phyloP scores from a whole-genome alignment of 176 grass and related monocot species.

The Oryza nivara region DNA sequence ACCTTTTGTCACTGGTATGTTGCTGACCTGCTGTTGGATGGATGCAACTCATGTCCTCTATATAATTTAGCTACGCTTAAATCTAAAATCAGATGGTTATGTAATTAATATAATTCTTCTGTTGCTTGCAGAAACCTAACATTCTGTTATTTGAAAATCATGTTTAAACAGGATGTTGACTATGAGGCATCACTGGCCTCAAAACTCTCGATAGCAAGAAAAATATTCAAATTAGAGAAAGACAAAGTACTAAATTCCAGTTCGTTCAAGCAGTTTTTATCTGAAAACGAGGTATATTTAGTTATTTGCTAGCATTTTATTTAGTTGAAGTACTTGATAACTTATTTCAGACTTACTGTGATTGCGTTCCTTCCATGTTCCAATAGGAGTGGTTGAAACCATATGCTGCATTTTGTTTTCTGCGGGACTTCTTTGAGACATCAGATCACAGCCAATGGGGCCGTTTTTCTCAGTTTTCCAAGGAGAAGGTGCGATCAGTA shows the following conservation, averaged over 20 bases:
- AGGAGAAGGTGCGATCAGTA: conserved; percentile 70
- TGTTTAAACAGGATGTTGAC: conserved; percentile 74
- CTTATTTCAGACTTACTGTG: conserved; percentile 34
- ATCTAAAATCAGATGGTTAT: conserved; percentile 14
- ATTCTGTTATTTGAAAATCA: conserved; percentile 22
- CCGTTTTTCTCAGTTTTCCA: conserved; percentile 82
- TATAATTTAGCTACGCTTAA: neutral
- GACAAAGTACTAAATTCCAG: conserved; percentile 72
- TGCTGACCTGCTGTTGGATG: neutral
- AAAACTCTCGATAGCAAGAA: conserved; percentile 89
- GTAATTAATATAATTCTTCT: neutral
- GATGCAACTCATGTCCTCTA: neutral
- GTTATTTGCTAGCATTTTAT: conserved; percentile 30
- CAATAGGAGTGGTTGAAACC: conserved; percentile 98
- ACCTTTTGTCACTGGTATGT: conserved; percentile 7
- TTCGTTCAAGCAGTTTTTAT: conserved; percentile 89
- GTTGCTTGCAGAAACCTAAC: conserved; percentile 16
- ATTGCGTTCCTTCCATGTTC: conserved; percentile 20
- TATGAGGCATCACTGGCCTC: conserved; percentile 80
- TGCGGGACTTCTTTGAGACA: conserved; percentile 96
- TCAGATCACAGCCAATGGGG: conserved; percentile 98
- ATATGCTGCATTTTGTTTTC: conserved; percentile 98
- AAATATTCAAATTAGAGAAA: conserved; percentile 92
- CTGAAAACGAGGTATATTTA: conserved; percentile 86
- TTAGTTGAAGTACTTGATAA: conserved; percentile 28